Conservation (phyloP, 2,329 filamentous ascomycete species). For the Xylariaceae sp. region DNA sequence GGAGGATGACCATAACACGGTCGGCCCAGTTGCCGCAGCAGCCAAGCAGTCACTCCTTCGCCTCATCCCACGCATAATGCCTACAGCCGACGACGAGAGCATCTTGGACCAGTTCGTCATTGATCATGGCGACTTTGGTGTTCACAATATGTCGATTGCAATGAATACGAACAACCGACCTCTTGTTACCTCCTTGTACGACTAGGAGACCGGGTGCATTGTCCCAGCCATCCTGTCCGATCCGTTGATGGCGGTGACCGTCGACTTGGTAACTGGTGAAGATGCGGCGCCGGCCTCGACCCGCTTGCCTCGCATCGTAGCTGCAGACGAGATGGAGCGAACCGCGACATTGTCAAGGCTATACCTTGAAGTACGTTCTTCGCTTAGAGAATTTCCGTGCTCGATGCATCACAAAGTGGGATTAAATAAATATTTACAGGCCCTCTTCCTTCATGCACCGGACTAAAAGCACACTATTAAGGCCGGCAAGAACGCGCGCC, state of each 20-base stretch:
- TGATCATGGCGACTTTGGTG: constrained; percentile 2
- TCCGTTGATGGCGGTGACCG: not conserved
- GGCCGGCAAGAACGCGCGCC: not conserved
- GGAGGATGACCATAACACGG: constrained; percentile 1
- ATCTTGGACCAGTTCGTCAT: not conserved
- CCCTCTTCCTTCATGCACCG: not conserved
- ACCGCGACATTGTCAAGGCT: too few species aligned
- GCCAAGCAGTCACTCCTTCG: constrained; percentile 2
- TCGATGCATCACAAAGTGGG: too few species aligned
- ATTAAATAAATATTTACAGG: not conserved
- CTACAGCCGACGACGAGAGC: not conserved
- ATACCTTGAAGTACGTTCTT: too few species aligned
- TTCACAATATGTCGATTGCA: too few species aligned
- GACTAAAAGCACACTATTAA: not conserved
- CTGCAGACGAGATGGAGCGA: too few species aligned
- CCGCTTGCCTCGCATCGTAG: too few species aligned
- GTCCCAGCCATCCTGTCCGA: not conserved
- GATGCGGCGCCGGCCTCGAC: not conserved
- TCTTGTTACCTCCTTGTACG: too few species aligned
- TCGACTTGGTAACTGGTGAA: not conserved
- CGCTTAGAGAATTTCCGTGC: too few species aligned
- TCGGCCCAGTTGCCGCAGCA: constrained; percentile 2
- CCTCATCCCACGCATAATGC: not conserved
- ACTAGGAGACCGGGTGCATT: too few species aligned
- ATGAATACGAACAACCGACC: too few species aligned